Percentiles rank a stretch among this genome's conserved stretches.
phyloP scores from a whole-genome alignment of 2,329 filamentous ascomycete species.

The Colletotrichum phormii region DNA sequence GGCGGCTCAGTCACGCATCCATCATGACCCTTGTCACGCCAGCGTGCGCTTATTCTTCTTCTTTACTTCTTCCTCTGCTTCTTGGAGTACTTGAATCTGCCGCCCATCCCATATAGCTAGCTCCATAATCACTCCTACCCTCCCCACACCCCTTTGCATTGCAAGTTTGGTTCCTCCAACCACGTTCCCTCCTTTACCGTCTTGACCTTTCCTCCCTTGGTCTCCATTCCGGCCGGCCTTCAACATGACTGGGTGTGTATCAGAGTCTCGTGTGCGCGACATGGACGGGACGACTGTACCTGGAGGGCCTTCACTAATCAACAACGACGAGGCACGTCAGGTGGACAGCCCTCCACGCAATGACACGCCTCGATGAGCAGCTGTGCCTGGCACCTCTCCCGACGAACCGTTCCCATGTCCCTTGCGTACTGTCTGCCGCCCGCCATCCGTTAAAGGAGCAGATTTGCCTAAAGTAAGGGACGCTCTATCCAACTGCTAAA shows the following conservation, averaged over 20 bases:
- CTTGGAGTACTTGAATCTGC: neutral
- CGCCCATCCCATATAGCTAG: conserved; percentile 16
- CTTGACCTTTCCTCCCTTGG: neutral
- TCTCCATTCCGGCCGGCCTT: neutral
- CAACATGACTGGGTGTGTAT: neutral
- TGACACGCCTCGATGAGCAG: neutral
- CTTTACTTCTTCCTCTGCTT: neutral
- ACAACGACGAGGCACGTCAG: conserved; percentile 1
- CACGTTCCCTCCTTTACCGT: conserved; percentile 7
- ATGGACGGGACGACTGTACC: neutral
- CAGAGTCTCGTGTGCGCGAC: neutral
- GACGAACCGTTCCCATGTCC: conserved; percentile 19
- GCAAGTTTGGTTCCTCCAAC: conserved; percentile 20
- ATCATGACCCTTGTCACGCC: neutral
- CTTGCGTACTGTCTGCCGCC: conserved; percentile 31
- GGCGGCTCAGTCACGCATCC: conserved; percentile 13
- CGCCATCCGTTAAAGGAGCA: conserved; percentile 21
- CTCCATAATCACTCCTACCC: conserved; percentile 14
- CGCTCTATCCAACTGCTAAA: conserved; percentile 5
- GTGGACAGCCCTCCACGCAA: neutral
- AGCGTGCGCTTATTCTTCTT: conserved; percentile 1
- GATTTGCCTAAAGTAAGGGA: conserved; percentile 24
- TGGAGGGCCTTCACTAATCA: neutral
- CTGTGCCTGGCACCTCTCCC: conserved; percentile 18
- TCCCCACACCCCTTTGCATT: conserved; percentile 9